Conservation (phyloP, 345 rosid species). For the Euphorbia pulcherrima region DNA sequence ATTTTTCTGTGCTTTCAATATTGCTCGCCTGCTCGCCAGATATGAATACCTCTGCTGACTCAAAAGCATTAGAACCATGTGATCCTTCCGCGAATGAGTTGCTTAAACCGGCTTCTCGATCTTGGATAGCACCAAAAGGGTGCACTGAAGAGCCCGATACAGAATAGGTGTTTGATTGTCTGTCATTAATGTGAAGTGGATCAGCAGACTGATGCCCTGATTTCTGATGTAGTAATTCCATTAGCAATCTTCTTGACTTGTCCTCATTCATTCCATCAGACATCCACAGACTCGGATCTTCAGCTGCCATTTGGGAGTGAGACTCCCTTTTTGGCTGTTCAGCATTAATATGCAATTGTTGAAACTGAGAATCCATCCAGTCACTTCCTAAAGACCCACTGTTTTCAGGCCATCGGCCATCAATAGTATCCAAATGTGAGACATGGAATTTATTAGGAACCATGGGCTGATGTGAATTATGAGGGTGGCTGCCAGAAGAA, state of each 20-base stretch:
- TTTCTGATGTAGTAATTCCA: constrained; percentile 56
- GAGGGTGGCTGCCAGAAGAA: constrained; percentile 38
- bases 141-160: constrained; percentile 36
- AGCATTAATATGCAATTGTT: constrained; percentile 40
- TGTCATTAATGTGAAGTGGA: constrained; percentile 30
- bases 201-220: constrained; percentile 36
- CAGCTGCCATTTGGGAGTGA: constrained; percentile 33
- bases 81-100: constrained; percentile 42
- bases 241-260: constrained; percentile 48
- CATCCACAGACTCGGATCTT: constrained; percentile 54
- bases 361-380: constrained; percentile 52
- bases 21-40: constrained; percentile 30
- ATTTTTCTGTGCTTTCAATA: constrained; percentile 30
- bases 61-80: constrained; percentile 43
- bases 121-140: constrained; percentile 28
- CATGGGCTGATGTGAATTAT: constrained; percentile 32
- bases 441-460: constrained; percentile 39
- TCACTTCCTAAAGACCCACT: constrained; percentile 42
- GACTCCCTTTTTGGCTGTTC: constrained; percentile 44
- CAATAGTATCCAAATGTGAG: constrained; percentile 40
- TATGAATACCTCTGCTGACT: constrained; percentile 20
- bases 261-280: constrained; percentile 50
- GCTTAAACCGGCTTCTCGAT: constrained; percentile 37
- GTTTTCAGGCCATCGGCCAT: constrained; percentile 43
- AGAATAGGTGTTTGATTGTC: constrained; percentile 28